Evolutionary conservation across 2,329 filamentous ascomycete genomes (phyloP), one percentile per base, ranked within the genome.

Genomic region (Lasiodiplodia sp.): DNA sequence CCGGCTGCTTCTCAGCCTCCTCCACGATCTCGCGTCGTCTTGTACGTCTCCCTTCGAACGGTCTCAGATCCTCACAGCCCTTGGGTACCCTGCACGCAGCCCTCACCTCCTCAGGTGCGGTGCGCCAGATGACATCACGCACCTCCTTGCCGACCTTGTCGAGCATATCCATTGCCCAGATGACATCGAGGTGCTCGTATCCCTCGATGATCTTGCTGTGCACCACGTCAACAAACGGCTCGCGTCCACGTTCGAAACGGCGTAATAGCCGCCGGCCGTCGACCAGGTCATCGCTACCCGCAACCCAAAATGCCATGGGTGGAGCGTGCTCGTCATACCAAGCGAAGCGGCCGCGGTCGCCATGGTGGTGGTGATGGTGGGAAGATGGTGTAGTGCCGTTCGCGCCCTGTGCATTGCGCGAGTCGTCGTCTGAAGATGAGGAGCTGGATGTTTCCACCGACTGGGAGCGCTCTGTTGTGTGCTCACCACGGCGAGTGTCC

Each of bases 121-220:
- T 97, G 78, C 89, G 89, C 94, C 94, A 97, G 14, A 97, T 79
- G 16, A 96, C 90, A 74, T 95, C 90, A 37, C 89, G 86, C 0
- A 97, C 83, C 80, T 97, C 94, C 68, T 83, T 85, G 5, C 94
- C 96, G 0, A 97, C 92, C 77, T 95, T 88, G 58, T 95, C 90
- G 18, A 94, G 88, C 0, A 89, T 89, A 75, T 97, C 94, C 85
- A 97, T 93, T 0, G 94, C 94, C 95, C 95, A 97, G 47, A 98
- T 89, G 1, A 97, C 93, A 80, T 97, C 95, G 4, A 98, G 85
- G 80, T 98, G 95, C 81, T 97, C 95, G 77, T 97, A 97, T 57
- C 91, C 92, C 2, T 92, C 89, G 53, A 97, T 91, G 25, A 96
- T 84, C 76, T 93, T 96, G 71, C 87, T 87, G 80, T 97, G 92